Percentiles rank a stretch among this genome's conserved stretches.
These are phyloP conservation scores for Neobulgaria alba DNA, from an alignment of 2,329 filamentous ascomycete species.

Conservation along the genomic window DNA sequence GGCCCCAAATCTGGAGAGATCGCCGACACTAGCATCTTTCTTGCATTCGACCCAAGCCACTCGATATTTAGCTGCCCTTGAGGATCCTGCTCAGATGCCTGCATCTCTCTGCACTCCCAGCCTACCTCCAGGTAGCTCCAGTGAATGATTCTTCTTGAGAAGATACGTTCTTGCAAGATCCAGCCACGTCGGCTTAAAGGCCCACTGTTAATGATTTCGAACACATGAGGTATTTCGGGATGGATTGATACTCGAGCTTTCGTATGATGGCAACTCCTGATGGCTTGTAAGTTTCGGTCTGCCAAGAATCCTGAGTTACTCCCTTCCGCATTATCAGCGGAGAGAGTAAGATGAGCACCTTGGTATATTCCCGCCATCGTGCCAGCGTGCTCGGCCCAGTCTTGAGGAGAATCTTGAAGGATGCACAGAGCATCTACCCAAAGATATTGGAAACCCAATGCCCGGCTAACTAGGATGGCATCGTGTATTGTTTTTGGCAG, in stretches of 20 bases:
- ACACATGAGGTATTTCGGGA: no score
- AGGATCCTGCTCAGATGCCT: constrained; percentile 1
- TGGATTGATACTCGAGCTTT: no score
- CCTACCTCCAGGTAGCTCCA: constrained; percentile 2
- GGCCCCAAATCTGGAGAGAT: not conserved
- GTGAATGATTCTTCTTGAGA: constrained; percentile 3
- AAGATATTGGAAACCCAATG: constrained; percentile 17
- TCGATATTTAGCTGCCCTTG: not conserved
- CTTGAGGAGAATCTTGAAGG: constrained; percentile 14
- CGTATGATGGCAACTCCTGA: no score
- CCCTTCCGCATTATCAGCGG: no score
- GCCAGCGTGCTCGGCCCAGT: constrained; percentile 9
- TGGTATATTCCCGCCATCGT: constrained; percentile 5
- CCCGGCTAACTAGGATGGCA: constrained; percentile 8
- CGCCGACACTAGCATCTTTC: not conserved
- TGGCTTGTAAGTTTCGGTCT: no score
- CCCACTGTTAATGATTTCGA: constrained; percentile 10
- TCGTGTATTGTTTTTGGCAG: constrained; percentile 7
- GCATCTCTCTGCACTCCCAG: constrained; percentile 3
- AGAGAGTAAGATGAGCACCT: constrained; percentile 2
- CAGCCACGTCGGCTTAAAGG: not conserved
- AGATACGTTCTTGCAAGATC: constrained; percentile 4
- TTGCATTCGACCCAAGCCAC: not conserved
- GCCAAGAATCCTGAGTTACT: no score
- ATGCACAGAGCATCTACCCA: constrained; percentile 26